Evolutionary conservation across 768 basidiomycete genomes (phyloP), one percentile per base, ranked within the genome.

Genomic region (Udeniomyces megalosporus): DNA sequence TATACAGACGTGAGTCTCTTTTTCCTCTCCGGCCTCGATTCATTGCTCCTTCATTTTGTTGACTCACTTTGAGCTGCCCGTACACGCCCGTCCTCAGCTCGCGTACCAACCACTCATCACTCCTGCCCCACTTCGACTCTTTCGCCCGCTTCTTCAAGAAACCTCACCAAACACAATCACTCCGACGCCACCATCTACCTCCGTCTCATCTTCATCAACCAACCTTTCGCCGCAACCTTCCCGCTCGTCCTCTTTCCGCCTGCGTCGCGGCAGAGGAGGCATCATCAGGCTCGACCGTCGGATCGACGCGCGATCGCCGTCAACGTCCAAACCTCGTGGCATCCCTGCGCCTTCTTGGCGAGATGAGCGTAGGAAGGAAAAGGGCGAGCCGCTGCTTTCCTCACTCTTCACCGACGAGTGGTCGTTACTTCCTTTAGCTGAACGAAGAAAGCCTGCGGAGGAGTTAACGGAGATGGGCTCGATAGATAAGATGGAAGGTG

Each of bases 251-350:
- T 70, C 76, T 10, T 75, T 89, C 60, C 85, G 92, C 64, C 69
- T 84, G 52, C 84, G 93, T 10, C 73, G 79, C 61, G 90, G 90
- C 1, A 86, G 93, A 59, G 87, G 86, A 35, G 92, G 92, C 3
- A 80, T 87, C 31, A 71, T 83, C 15, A 76, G 82, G 66, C 68
- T 93, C 20, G 90, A 95, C 74, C 80, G 93, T 53, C 80, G 84
- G 3, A 3, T 56, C 26, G 54, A 56, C 7, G 24, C 1, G 28
- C 54, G 5, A n/a, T 26, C 24, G 24, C 35, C 24, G 35, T 24
- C 24, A 42, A 44, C 38, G 4, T 31, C 60, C 28, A 50, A 38
- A 46, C 60, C 45, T 48, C 52, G 45, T 26, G 42, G 52, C 51
- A 50, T 24, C 17, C 60, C 60, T 32, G 29, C 52, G n/a, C 52